Evolutionary conservation across 495 filamentous ascomycete genomes (phyloP), one percentile per base, ranked within the genome.

Genomic region (Mytilinidion resinicola): DNA sequence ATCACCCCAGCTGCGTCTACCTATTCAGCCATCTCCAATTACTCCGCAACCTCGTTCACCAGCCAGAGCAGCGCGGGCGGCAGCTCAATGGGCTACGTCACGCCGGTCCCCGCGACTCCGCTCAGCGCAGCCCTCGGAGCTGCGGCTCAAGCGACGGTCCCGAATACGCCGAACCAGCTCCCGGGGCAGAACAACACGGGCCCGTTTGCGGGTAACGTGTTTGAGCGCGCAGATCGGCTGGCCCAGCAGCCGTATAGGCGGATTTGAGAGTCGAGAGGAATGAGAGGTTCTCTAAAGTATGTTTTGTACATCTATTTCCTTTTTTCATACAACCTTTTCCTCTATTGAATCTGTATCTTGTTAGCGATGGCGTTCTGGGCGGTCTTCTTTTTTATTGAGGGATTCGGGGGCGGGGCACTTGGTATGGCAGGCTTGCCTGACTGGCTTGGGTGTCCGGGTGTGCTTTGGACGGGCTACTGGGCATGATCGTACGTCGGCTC

Each of bases 131-230:
- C 90, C 12, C 79, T 96, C 4, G 90, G 90, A 4, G 88, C 90
- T 8, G 91, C 91, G 38, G 89, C 89, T 14, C 89, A 93, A 69
- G 90, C 91, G 1, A 96, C 91, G 0, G 84, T 96, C 17, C 89
- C 90, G 5, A 86, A 84, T 9, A 90, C 86, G 0, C 87, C 88
- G 21, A 83, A 46, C 15, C 51, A 37, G 82, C 73, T 77, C 44
- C 35, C 49, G 7, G 79, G 82, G 57, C 77, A 77, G 30, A 83
- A 83, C 51, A 88, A 89, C 61, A 76, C 74, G 25, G 84, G 86
- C 4, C 25, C 44, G 37, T 7, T 21, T 55, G 20, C 35, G 20
- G 14, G 33, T 30, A 83, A 86, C 57, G 83, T 89, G 4, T 90
- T 88, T 69, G 84, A 90, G 66, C 77, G 88, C 33, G 85, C 87